Conservation (phyloP, 2,329 filamentous ascomycete genomes). For the Fusarium coicis region DNA sequence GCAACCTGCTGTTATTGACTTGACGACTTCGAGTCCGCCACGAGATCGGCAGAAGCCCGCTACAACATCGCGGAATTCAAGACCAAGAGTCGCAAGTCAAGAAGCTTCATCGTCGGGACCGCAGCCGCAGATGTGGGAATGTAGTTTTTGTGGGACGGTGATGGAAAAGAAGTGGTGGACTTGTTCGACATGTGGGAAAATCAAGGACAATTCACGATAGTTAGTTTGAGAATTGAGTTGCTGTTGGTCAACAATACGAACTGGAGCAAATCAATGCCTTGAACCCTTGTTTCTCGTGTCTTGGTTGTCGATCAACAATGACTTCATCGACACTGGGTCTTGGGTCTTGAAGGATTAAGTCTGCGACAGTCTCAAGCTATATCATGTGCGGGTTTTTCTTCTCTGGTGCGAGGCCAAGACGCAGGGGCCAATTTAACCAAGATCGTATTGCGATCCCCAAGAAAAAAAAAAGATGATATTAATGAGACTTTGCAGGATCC, state of each 20-base stretch:
- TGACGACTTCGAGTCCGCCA: constrained; percentile 51
- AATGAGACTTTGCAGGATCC: constrained; percentile 34
- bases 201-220: constrained; percentile 61
- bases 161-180: constrained; percentile 69
- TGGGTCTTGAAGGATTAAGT: neutral
- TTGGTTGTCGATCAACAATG: constrained; percentile 29
- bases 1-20: constrained; percentile 45
- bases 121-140: constrained; percentile 59
- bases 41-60: constrained; percentile 24
- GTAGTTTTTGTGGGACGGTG: constrained; percentile 60
- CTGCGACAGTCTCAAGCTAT: constrained; percentile 20
- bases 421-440: constrained; percentile 31
- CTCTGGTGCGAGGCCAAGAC: constrained; percentile 15
- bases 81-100: constrained; percentile 2
- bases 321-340: constrained; percentile 35
- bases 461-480: constrained; percentile 32
- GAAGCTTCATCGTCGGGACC: constrained; percentile 26
- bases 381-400: neutral
- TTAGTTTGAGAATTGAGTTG: constrained; percentile 15
- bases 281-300: constrained; percentile 16
- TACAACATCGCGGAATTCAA: constrained; percentile 3
- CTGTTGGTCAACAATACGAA: constrained; percentile 8
- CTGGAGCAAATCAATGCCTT: constrained; percentile 20
- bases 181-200: constrained; percentile 63
- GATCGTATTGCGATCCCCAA: constrained; percentile 37